Evolutionary conservation across 2,329 filamentous ascomycete genomes (phyloP), one percentile per base, ranked within the genome.

Genomic region (Pyrenochaeta sp.): DNA sequence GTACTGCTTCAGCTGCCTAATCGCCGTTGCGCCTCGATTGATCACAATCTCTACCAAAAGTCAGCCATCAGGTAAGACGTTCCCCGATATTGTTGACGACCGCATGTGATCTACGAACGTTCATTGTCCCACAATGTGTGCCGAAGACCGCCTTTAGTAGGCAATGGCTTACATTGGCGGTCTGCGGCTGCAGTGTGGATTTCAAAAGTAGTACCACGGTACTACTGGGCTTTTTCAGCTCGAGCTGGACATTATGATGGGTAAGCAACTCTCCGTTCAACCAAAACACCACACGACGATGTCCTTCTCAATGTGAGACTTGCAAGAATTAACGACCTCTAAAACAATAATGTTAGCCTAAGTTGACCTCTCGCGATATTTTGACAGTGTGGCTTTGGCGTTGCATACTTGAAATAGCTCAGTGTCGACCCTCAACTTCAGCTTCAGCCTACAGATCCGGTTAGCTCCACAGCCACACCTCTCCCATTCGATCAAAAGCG

Each of bases 391-490:
- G 14, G 27, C 27, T 32, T 17, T 31, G 28, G 15, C 15, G 20
- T 31, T 6, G 28, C 28, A 19, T 11, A 4, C 28, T 17, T 10
- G 20, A 31, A 31, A 31, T 19, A 19, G 37, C 27, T 17, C 9
- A 26, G 20, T 20, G 15, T 23, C 23, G 11, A 17, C 24, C 27
- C 15, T 11, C n/a, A 9, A 10, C 11, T 39, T 14, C 36, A 40
- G 26, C 26, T 30, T 17, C 23, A 30, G 9, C 15, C n/a, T 23
- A 15, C 13, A 15, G 5, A 19, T 27, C 14, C 23, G 22, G 35
- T 28, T 40, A 39, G 36, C 24, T 30, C 7, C 18, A 32, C 27
- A 40, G 37, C 37, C 28, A 21, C 37, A 23, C 27, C 18, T 13
- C 13, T 23, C 15, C 11, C 5, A 29, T 17, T 22, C 9, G 20